Base-by-base conservation (phyloP, 73 alveolate genomes). In the Blepharisma stoltei region DNA sequence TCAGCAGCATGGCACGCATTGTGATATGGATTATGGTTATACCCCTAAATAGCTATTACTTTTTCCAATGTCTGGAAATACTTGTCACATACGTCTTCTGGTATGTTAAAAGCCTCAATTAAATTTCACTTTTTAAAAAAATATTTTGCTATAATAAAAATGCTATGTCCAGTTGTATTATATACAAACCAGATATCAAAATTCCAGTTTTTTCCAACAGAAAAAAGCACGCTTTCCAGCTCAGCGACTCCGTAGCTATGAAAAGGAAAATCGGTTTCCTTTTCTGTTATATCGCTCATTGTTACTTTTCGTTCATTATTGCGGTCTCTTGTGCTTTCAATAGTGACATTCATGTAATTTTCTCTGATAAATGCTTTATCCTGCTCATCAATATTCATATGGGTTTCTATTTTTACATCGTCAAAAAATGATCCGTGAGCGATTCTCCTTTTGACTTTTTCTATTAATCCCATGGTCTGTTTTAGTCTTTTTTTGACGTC, bases 1-100 rank as follows among this genome's bases (percentile, higher is more conserved):
- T 92, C 97, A 1, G 89, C 89, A 7, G 96, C 98, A 76, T 92
- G 98, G 43, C 92, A 70, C 68, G 86, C 95, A 37, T 91, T 92
- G 81, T 92, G 98, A 68, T 92, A 92, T 6, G 90, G 88, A 71
- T 90, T 91, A 11, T 85, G 52, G 46, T 66, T 67, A 69, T 92
- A 92, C 20, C 93, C 93, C 6, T 65, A 66, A 32, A 32, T 32
- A 32, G 0, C 41, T 32, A 32, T 32, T 32, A 32, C 41, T 32
- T 32, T 32, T 11, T 80, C 78, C 3, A 91, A 70, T 54, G 80
- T 75, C 41, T 69, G 47, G 49, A 90, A 50, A 89, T 84, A 90
- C 49, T 73, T 78, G 68, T 85, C 89, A 69, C 47, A 83, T 76
- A 65, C 70, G 47, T 75, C 54, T 66, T 71, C 82, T 55, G 80